Evolutionary conservation across 1,139 yeast species (phyloP).

Genomic region (Taphrina betulina): DNA sequence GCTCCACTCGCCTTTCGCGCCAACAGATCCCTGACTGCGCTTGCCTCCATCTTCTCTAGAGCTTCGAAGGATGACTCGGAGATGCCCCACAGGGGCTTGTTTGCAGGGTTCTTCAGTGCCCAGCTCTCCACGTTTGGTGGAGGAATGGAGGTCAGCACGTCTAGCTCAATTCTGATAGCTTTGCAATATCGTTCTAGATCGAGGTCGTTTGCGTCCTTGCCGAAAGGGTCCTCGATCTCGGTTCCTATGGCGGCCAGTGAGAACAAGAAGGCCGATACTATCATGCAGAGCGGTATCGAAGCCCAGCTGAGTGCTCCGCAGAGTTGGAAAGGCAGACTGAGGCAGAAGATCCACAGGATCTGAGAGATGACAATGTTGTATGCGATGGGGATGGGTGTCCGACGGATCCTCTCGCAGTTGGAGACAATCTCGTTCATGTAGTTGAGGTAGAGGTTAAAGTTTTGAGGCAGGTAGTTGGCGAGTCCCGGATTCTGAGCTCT

Average conservation of each 20-base stretch:
- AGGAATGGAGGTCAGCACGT: slow-evolving; percentile 18
- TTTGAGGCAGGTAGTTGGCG: slow-evolving; percentile 21
- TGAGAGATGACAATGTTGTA: slow-evolving; percentile 38
- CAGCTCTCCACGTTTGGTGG: slow-evolving; percentile 19
- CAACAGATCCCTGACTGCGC: not conserved
- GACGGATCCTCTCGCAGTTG: slow-evolving; percentile 36
- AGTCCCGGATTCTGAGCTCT: slow-evolving; percentile 1
- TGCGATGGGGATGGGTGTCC: slow-evolving; percentile 38
- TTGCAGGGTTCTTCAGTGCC: slow-evolving; percentile 5
- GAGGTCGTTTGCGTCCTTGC: slow-evolving; percentile 25
- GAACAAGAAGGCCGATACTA: slow-evolving; percentile 37
- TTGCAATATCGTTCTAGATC: slow-evolving; percentile 21
- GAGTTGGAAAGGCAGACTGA: slow-evolving; percentile 38
- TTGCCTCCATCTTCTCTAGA: slow-evolving; percentile 1
- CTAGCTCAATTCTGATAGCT: slow-evolving; percentile 15
- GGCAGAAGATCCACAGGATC: slow-evolving; percentile 38
- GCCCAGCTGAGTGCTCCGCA: slow-evolving; percentile 36
- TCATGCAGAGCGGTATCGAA: slow-evolving; percentile 37
- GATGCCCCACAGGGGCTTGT: slow-evolving; percentile 6
- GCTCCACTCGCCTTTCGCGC: slow-evolving; percentile 5
- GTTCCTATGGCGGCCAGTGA: slow-evolving; percentile 38
- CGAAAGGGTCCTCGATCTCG: slow-evolving; percentile 37
- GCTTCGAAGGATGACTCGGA: slow-evolving; percentile 3
- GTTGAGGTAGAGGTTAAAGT: slow-evolving; percentile 2
- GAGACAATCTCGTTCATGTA: slow-evolving; percentile 16